Evolutionary conservation across 2,329 filamentous ascomycete species (phyloP).

Genomic region (Pyrenophora teres): DNA sequence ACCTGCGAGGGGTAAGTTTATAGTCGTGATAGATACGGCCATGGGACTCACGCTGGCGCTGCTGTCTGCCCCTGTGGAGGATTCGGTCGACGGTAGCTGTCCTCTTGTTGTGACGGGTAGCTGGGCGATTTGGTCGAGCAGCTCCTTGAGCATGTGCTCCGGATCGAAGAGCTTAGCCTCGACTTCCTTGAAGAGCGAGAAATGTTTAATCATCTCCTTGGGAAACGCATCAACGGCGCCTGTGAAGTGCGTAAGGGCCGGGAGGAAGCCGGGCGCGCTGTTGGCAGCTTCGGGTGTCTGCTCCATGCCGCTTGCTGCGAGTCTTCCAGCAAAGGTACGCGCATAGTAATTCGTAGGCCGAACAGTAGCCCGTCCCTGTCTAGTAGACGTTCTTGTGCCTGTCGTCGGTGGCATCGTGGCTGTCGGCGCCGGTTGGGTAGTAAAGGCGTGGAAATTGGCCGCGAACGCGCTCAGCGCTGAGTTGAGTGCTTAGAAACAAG

Average conservation of each 20-base stretch:
- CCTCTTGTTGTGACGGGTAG: conserved; percentile 51
- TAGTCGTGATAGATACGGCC: conserved; percentile 28
- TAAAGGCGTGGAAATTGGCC: conserved; percentile 19
- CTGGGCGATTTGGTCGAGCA: conserved; percentile 67
- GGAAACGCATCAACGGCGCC: conserved; percentile 91
- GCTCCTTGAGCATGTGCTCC: conserved; percentile 77
- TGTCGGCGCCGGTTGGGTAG: conserved; percentile 22
- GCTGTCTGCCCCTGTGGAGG: conserved; percentile 44
- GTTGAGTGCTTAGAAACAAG: conserved; percentile 19
- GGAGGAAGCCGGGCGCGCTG: conserved; percentile 61
- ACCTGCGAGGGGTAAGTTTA: conserved; percentile 33
- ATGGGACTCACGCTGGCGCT: conserved; percentile 48
- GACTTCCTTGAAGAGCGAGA: conserved; percentile 94
- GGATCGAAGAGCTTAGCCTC: conserved; percentile 94
- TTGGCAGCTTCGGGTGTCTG: conserved; percentile 46
- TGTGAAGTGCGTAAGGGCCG: conserved; percentile 76
- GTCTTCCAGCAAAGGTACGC: conserved; percentile 51
- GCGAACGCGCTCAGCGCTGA: conserved; percentile 28
- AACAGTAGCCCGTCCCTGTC: conserved; percentile 53
- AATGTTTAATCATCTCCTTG: conserved; percentile 93
- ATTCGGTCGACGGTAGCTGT: conserved; percentile 31
- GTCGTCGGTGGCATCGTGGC: conserved; percentile 44
- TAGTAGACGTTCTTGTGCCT: conserved; percentile 48
- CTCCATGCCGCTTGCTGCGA: conserved; percentile 43
- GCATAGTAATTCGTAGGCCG: conserved; percentile 59